Base-by-base conservation (phyloP, 495 filamentous ascomycete species). In the Penicillium samsonianum region DNA sequence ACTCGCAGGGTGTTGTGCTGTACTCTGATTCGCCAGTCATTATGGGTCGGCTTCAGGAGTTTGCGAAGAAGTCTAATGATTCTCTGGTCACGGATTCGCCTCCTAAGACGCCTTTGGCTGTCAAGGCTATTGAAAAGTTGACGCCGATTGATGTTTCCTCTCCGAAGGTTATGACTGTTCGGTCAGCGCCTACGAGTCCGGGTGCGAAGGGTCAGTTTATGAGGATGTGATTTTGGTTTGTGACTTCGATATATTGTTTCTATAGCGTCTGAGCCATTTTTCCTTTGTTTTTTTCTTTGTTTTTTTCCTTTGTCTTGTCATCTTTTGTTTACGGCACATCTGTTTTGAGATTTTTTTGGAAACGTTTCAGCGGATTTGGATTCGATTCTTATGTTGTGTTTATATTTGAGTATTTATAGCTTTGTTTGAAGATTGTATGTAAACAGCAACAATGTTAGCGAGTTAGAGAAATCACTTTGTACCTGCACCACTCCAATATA, bases 1-100 rank as follows among this genome's bases (percentile, higher is more conserved):
- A 84, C 60, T 74, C 79, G 1, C 67, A 67, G 16, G 84, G 84
- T 11, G 59, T 78, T 17, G 76, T 80, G 7, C 66, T 87, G 3
- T 85, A 81, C 60, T 80, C 79, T 6, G 77, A 84, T 59, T 82
- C 80, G 5, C 71, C 80, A 8, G 71, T 82, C 10, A 71, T 85
- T 9, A 71, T 82, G 59, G 77, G 71, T 4, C 73, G 82, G 11
- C 67, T 67, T 43, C 70, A 79, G 55, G 82, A 85, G 56, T 64
- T 83, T 53, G 70, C 74, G 2, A 76, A 73, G 58, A 72, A 65
- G 47, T 72, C 72, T 11, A 59, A 63, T 2, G 75, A 76, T 7
- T 59, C 65, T 8, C 35, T 71, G 25, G 53, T 57, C 28, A 61
- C 51, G 20, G 65, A 66, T 7, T 61, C 55, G 11, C 55, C 54